Evolutionary conservation across 179 eudicot species (phyloP), one percentile per base, ranked within the genome.

Genomic region (Amaranthus tricolor): DNA sequence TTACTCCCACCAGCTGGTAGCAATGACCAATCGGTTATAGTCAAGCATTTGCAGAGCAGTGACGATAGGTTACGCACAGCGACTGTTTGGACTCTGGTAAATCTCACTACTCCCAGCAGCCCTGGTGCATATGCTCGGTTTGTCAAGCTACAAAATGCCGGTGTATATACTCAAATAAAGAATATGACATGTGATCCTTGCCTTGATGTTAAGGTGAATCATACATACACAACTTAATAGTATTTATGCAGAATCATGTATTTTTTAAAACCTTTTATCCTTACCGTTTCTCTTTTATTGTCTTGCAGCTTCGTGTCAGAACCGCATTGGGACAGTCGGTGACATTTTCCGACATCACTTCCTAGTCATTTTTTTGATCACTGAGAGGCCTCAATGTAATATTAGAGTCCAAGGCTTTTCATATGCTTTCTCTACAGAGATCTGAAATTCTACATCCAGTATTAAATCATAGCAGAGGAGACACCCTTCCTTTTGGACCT

Each of bases 201-300:
- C 82, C 71, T 91, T 71, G 99, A 96, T 82, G 98, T 89, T n/a
- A 89, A 93, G 97, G 99, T 90, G 76, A 81, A 67, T 82, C 31
- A 54, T 49, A 15, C 45, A 11, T 15, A n/a, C 60, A 12, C 50
- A 56, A 56, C 63, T 40, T 11, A 56, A 40, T 6, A 43, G 55
- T 47, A 47, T 73, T n/a, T 57, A 49, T 17, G 24, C 49, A 24
- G 6, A 60, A 54, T 45, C n/a, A 65, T 66, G 9, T 6, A 12
- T 12, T 2, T 43, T 17, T 24, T 48, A 7, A 56, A 58, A 13
- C 47, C 24, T 55, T 16, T 63, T 9, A 49, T 68, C 16, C 21
- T 13, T 56, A 49, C 65, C 57, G 20, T 40, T 66, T 14, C 21
- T 45, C 73, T 64, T 0, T 56, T 57, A 59, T 76, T 49, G 9